A percentile compares a stretch with the other conserved stretches of the same genome.
Conservation (phyloP, 2,329 filamentous ascomycete genomes). For the Cladophialophora carrionii region DNA sequence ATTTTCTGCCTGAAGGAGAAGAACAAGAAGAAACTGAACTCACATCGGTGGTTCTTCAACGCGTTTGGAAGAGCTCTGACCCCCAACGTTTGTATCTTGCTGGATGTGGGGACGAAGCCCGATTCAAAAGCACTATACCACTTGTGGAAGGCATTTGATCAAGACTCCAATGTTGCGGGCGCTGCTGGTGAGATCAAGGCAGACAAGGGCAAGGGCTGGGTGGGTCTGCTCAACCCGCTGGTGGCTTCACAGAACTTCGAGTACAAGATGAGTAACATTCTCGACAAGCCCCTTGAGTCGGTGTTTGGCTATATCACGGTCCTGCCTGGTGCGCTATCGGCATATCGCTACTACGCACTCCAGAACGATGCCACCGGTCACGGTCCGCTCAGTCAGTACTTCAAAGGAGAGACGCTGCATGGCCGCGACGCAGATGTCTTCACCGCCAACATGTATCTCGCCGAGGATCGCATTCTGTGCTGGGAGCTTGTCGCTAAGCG, state of each 20-base stretch:
- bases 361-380: slow-evolving; percentile 97
- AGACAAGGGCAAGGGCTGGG: slow-evolving; percentile 83
- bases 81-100: slow-evolving; percentile 93
- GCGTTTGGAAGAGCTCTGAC: slow-evolving; percentile 90
- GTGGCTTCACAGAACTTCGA: slow-evolving; percentile 98
- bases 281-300: slow-evolving; percentile 95
- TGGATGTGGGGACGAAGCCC: slow-evolving; percentile 94
- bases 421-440: slow-evolving; percentile 96
- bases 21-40: slow-evolving; percentile 97
- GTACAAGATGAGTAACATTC: slow-evolving; percentile 99
- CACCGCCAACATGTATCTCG: slow-evolving; percentile 98
- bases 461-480: slow-evolving; percentile 97
- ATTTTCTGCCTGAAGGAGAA: slow-evolving; percentile 98
- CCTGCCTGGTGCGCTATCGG: slow-evolving; percentile 88
- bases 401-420: slow-evolving; percentile 97
- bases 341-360: slow-evolving; percentile 91
- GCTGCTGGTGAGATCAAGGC: slow-evolving; percentile 98
- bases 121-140: slow-evolving; percentile 91
- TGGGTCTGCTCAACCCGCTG: slow-evolving; percentile 85
- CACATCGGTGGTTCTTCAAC: slow-evolving; percentile 99
- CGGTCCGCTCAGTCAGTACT: slow-evolving; percentile 94
- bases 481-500: slow-evolving; percentile 97
- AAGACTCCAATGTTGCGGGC: slow-evolving; percentile 93
- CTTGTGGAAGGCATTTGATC: slow-evolving; percentile 98
- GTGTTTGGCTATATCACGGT: slow-evolving; percentile 99